These are phyloP conservation scores for Diplodia scrobiculata DNA, from an alignment of 2,329 filamentous ascomycete genomes.

Conservation along the genomic window DNA sequence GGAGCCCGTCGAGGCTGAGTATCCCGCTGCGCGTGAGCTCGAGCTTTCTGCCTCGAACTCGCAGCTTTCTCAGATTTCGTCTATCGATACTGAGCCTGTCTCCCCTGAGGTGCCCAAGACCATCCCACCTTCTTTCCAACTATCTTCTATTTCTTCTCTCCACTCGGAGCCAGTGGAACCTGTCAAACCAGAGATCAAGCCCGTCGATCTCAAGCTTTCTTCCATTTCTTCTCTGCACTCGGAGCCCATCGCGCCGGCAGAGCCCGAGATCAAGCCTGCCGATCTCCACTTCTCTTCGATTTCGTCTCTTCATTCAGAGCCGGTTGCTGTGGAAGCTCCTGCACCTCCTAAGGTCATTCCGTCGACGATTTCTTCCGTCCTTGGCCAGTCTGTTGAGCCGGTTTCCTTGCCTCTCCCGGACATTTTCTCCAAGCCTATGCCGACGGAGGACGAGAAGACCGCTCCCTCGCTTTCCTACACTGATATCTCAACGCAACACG, in stretches of 20 bases:
- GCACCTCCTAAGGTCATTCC: constrained; percentile 7
- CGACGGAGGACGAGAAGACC: constrained; percentile 4
- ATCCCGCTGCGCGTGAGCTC: constrained; percentile 9
- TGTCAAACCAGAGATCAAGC: constrained; percentile 22
- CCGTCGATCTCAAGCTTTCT: constrained; percentile 26
- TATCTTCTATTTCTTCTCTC: constrained; percentile 23
- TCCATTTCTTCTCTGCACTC: constrained; percentile 32
- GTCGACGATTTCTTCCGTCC: constrained; percentile 16
- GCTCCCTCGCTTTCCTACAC: constrained; percentile 36
- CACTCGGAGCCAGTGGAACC: constrained; percentile 22
- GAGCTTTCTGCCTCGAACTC: constrained; percentile 9
- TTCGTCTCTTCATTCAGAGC: constrained; percentile 31
- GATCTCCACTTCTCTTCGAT: neutral
- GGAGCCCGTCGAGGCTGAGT: constrained; percentile 24
- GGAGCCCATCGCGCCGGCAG: constrained; percentile 30
- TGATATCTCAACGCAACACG: constrained; percentile 37
- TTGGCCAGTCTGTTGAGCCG: constrained; percentile 23
- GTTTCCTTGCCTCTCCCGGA: constrained; percentile 22
- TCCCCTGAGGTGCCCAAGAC: constrained; percentile 16
- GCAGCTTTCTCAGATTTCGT: constrained; percentile 16
- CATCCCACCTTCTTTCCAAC: constrained; percentile 10
- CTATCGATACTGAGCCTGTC: constrained; percentile 31
- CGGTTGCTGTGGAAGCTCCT: constrained; percentile 36
- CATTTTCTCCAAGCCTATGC: constrained; percentile 2
- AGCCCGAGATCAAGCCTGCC: neutral